A percentile compares a stretch with the other conserved stretches of the same genome.
These are phyloP conservation scores for Aspergillus pseudonomiae DNA, from an alignment of 2,329 filamentous ascomycete genomes.

Conservation along the genomic window DNA sequence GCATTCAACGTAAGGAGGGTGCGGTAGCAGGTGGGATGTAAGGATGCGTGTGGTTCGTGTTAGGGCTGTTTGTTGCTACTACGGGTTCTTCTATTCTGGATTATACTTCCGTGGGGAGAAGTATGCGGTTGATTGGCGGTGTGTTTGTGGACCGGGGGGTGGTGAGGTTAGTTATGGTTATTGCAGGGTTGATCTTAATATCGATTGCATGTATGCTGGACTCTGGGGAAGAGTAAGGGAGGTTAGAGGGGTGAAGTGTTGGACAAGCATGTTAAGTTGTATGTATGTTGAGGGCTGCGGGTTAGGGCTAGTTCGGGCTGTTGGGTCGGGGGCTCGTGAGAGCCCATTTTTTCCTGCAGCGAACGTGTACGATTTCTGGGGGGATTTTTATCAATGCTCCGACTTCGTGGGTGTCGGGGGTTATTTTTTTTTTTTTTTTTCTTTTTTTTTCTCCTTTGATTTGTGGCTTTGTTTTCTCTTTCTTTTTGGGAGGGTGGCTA, in stretches of 20 bases:
- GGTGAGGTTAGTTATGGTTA: neutral
- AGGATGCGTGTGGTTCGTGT: neutral
- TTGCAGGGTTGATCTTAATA: neutral
- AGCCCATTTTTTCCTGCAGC: neutral
- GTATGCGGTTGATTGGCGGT: neutral
- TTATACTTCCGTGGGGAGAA: neutral
- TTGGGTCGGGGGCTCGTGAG: neutral
- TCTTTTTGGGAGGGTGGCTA: too few relatives aligned
- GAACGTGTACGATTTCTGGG: neutral
- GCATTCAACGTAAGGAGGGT: neutral
- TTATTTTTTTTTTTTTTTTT: neutral
- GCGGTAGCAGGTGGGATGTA: neutral
- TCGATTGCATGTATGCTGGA: neutral
- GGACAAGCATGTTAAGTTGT: too few relatives aligned
- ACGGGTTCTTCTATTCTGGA: too few relatives aligned
- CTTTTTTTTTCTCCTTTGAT: too few relatives aligned
- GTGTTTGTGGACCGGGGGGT: too few relatives aligned
- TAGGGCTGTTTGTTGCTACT: neutral
- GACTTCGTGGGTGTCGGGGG: neutral
- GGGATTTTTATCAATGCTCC: neutral
- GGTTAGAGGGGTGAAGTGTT: neutral
- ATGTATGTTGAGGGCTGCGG: neutral
- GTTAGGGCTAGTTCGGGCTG: neutral
- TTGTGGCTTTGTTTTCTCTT: neutral
- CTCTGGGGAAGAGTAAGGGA: neutral